Evolutionary conservation across 2,329 filamentous ascomycete species (phyloP).

Genomic region (Fusarium bulbicola): DNA sequence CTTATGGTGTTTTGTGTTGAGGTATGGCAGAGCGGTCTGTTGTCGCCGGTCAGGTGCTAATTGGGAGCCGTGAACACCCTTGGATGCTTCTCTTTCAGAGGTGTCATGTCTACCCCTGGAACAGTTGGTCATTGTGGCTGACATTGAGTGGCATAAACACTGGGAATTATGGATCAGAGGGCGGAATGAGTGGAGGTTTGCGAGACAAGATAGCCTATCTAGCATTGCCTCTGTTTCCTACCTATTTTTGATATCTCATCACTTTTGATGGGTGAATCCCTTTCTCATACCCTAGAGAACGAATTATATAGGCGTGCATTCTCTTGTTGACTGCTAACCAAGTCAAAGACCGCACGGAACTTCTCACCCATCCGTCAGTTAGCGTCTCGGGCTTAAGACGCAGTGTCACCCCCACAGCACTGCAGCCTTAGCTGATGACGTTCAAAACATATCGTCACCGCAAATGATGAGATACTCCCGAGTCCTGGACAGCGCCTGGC

Average conservation of each 20-base stretch:
- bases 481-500: neutral
- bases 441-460: slow-evolving; percentile 2
- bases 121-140: neutral
- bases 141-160: neutral
- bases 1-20: slow-evolving; percentile 3
- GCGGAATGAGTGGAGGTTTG: neutral
- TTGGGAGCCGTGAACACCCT: slow-evolving; percentile 6
- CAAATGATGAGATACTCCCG: neutral
- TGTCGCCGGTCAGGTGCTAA: neutral
- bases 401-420: slow-evolving; percentile 18
- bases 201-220: neutral
- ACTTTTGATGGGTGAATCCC: neutral
- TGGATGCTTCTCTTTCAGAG: neutral
- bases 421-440: slow-evolving; percentile 23
- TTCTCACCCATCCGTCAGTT: neutral
- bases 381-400: slow-evolving; percentile 12
- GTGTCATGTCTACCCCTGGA: slow-evolving; percentile 4
- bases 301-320: neutral
- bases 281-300: neutral
- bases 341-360: neutral
- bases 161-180: neutral
- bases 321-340: neutral
- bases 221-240: neutral
- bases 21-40: slow-evolving; percentile 1
- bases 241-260: neutral